Conservation (phyloP, 2,329 filamentous ascomycete species). For the Hortaea werneckii region DNA sequence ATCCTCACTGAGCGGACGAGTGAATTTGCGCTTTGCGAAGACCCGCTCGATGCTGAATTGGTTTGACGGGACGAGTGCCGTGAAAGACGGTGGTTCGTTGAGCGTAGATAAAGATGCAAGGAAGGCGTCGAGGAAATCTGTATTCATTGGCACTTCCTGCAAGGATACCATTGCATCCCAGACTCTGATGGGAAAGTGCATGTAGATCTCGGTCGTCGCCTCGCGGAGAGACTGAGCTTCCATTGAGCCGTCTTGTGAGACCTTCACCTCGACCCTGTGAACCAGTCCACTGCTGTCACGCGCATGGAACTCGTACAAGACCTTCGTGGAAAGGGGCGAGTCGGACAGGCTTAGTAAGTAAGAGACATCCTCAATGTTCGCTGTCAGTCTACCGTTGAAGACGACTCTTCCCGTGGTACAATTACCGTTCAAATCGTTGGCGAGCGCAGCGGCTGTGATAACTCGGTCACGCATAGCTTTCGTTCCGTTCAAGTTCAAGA, state of each 20-base stretch:
- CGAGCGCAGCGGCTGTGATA: background rate
- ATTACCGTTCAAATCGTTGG: background rate
- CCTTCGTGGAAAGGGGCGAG: background rate
- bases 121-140: slow-evolving; percentile 2
- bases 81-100: slow-evolving; percentile 2
- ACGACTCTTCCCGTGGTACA: background rate
- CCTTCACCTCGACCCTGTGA: background rate
- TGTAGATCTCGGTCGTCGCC: background rate
- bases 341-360: background rate
- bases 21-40: slow-evolving; percentile 9
- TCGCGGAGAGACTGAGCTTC: background rate
- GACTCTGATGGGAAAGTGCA: slow-evolving; percentile 13
- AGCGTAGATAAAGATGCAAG: slow-evolving; percentile 3
- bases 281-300: background rate
- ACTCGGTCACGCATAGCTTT: background rate
- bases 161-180: slow-evolving; percentile 13
- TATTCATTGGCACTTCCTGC: background rate
- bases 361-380: background rate
- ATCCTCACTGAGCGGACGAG: background rate
- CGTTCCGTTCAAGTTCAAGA: background rate
- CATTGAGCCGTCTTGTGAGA: too few relatives aligned
- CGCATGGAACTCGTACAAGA: background rate
- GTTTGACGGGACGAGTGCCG: slow-evolving; percentile 3
- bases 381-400: background rate
- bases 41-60: slow-evolving; percentile 8